Base-by-base conservation (phyloP, 345 rosid species). In the Erysimum cheiranthoides region DNA sequence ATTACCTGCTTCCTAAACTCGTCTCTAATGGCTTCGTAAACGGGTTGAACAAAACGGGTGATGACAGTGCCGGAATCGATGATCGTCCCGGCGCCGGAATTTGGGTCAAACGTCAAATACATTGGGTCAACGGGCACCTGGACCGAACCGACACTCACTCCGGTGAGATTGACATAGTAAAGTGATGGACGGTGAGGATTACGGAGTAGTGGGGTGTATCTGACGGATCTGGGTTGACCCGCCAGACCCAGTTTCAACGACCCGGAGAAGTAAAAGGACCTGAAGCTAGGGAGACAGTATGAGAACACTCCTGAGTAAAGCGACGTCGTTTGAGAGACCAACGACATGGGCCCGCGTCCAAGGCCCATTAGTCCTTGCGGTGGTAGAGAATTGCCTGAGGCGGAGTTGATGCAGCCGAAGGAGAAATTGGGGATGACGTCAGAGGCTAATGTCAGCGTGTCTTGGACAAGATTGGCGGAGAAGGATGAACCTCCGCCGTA, bases 11-110 rank as follows among this genome's bases (percentile, higher is more conserved):
- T 93, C 53, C 93, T 83, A 58, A 93, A 89, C 84, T 91, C 98
- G 35, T 88, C 89, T 42, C 92, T 80, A 16, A 83, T 73, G 13
- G 90, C 90, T 2, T 50, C 53, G 74, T 93, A 93, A 38, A 87
- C 57, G 31, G 96, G 91, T 54, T 79, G 80, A 10, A 72, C 67
- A 32, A 93, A 91, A 39, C 97, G 90, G 79, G 98, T 93, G 50
- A 93, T 90, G 0, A 91, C 97, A 1, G 96, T 89, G 2, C 98
- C 98, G 25, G 97, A 93, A 38, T 93, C 98, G 3, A 93, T 82
- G 40, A 90, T 84, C 27, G 98, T 93, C 6, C 97, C 96, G 0
- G 93, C 87, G 2, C 97, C 97, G 0, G 97, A 80, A 40, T 8
- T 81, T 0, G 93, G 82, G 89, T 91, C 73, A 58, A 93, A 87